phyloP scores from a whole-genome alignment of 202 grass and related monocot genomes.

The Bolboschoenoplectus hybrid region DNA sequence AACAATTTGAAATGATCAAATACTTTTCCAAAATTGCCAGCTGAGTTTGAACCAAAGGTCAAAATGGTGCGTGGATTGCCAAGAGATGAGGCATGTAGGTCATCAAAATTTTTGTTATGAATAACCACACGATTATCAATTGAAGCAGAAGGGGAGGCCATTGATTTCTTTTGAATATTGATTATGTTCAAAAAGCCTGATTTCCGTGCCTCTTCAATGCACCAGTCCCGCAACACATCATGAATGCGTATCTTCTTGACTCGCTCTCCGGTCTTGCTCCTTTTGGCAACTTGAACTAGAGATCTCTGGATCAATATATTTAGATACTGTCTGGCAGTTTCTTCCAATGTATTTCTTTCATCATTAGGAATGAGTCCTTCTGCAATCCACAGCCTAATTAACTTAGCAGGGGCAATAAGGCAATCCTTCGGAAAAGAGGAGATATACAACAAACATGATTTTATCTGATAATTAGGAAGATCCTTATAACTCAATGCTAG shows the following conservation, averaged over 20 bases:
- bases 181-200: neutral
- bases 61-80: conserved; percentile 34
- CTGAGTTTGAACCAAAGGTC: conserved; percentile 19
- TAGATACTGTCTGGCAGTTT: neutral
- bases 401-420: conserved; percentile 7
- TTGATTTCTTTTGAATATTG: neutral
- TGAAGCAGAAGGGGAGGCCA: neutral
- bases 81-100: neutral
- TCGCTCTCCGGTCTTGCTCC: neutral
- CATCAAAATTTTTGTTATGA: neutral
- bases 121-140: conserved; percentile 37
- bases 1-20: conserved; percentile 36
- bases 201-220: conserved; percentile 29
- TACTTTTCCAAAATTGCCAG: neutral
- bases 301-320: conserved; percentile 25
- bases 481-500: conserved; percentile 39
- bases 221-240: conserved; percentile 38
- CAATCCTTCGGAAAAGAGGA: conserved; percentile 27
- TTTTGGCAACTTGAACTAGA: conserved; percentile 31
- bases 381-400: conserved; percentile 34
- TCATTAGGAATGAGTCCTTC: conserved; percentile 30
- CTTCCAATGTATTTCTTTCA: conserved; percentile 20
- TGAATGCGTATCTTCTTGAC: conserved; percentile 28
- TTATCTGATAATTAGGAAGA: conserved; percentile 32
- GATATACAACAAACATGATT: conserved; percentile 41